A percentile compares a stretch with the other conserved stretches of the same genome.
Evolutionary conservation across 192 early-diverging fungal species (phyloP).

Genomic region (Umbelopsis vinacea): DNA sequence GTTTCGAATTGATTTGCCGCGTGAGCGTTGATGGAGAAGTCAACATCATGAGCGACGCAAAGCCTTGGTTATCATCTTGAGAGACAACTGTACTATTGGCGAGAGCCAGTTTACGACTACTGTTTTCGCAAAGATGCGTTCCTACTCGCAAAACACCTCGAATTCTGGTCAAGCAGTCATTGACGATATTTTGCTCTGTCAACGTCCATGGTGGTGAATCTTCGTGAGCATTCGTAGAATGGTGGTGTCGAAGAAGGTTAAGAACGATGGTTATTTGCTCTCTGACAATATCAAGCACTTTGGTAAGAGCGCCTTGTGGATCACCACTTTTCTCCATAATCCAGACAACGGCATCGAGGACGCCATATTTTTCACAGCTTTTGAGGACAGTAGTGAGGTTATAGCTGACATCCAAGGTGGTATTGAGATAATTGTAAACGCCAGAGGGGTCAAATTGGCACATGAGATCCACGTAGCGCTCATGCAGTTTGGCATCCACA

Average conservation of each 20-base stretch:
- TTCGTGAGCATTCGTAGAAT: neutral
- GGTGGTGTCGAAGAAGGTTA: conserved; percentile 39
- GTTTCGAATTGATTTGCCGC: neutral
- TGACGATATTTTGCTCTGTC: conserved; percentile 51
- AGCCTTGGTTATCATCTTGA: conserved; percentile 14
- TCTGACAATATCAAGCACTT: conserved; percentile 57
- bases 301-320: conserved; percentile 54
- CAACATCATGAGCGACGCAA: neutral
- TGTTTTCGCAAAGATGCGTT: conserved; percentile 60
- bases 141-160: conserved; percentile 61
- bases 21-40: conserved; percentile 10
- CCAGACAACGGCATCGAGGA: conserved; percentile 65
- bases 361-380: conserved; percentile 52
- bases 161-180: conserved; percentile 53
- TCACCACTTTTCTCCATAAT: conserved; percentile 63
- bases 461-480: conserved; percentile 61
- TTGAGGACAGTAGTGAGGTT: conserved; percentile 37
- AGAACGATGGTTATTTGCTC: conserved; percentile 51
- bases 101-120: conserved; percentile 35
- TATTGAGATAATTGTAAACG: conserved; percentile 61
- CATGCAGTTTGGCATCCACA: conserved; percentile 45
- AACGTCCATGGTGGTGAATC: conserved; percentile 43
- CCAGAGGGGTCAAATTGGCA: conserved; percentile 64
- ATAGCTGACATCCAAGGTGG: conserved; percentile 50
- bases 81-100: conserved; percentile 29